Percentiles rank a stretch among this genome's conserved stretches.
Evolutionary conservation across 2,329 filamentous ascomycete genomes (phyloP).

Genomic region (Corynespora cassiicola): DNA sequence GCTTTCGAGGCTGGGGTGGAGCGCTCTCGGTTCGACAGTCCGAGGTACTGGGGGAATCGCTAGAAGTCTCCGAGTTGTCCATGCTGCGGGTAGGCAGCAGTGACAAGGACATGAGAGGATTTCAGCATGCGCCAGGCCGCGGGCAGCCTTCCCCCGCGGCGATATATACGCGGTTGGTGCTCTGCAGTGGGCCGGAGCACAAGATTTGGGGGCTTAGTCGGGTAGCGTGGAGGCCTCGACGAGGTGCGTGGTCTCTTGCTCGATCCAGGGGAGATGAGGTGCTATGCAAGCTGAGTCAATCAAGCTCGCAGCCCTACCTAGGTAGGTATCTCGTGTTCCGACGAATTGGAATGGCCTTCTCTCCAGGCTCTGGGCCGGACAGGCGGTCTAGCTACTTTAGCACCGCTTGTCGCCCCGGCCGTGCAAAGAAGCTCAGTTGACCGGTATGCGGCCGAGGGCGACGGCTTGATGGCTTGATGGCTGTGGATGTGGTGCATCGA

Average conservation of each 20-base stretch:
- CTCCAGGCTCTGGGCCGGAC: constrained; percentile 14
- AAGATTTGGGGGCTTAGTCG: constrained; percentile 39
- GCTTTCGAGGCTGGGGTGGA: constrained; percentile 38
- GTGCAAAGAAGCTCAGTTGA: constrained; percentile 23
- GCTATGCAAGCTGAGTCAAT: constrained; percentile 38
- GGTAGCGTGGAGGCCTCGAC: constrained; percentile 28
- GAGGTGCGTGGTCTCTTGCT: constrained; percentile 21
- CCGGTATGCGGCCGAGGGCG: constrained; percentile 33
- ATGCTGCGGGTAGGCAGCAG: constrained; percentile 29
- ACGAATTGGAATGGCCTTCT: constrained; percentile 24
- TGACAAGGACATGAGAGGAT: constrained; percentile 18
- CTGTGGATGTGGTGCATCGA: constrained; percentile 30
- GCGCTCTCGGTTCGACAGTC: constrained; percentile 24
- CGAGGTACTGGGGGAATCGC: constrained; percentile 37
- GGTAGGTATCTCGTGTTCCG: constrained; percentile 23
- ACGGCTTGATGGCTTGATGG: constrained; percentile 24
- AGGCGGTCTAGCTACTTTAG: constrained; percentile 18
- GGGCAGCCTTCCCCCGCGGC: constrained; percentile 23
- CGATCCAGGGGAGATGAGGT: constrained; percentile 32
- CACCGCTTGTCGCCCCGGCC: constrained; percentile 9
- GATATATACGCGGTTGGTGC: constrained; percentile 34
- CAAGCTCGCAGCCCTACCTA: no score
- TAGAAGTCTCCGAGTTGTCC: constrained; percentile 34
- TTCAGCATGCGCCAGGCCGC: constrained; percentile 16
- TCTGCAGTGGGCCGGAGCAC: constrained; percentile 22